A percentile compares a stretch with the other conserved stretches of the same genome.
phyloP scores from a whole-genome alignment of 2,329 filamentous ascomycete genomes.

The Claviceps digitariae region DNA sequence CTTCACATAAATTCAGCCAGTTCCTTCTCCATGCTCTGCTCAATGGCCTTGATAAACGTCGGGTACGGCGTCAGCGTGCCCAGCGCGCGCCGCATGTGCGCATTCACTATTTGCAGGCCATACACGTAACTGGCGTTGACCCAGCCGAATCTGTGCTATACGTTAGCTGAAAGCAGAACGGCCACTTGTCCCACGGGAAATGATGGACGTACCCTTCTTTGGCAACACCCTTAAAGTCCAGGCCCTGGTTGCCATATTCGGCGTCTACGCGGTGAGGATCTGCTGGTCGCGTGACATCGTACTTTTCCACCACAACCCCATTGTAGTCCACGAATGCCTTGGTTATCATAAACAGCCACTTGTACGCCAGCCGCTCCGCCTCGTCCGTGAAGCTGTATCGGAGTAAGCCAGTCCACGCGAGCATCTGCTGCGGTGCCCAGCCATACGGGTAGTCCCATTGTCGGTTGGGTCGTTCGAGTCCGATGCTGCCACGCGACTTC shows the following conservation, averaged over 20 bases:
- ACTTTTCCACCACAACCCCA: constrained; percentile 96
- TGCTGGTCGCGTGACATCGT: constrained; percentile 81
- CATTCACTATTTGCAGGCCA: constrained; percentile 75
- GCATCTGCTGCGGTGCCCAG: constrained; percentile 97
- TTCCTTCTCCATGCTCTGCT: constrained; percentile 39
- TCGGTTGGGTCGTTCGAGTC: constrained; percentile 75
- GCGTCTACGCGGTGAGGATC: constrained; percentile 91
- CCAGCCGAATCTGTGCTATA: constrained; percentile 73
- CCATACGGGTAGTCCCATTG: constrained; percentile 99
- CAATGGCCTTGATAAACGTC: constrained; percentile 59
- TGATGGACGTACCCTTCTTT: constrained; percentile 69
- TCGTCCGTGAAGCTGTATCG: constrained; percentile 88
- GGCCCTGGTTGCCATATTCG: constrained; percentile 94
- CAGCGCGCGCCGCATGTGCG: constrained; percentile 78
- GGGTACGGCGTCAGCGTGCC: constrained; percentile 81
- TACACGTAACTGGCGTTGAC: constrained; percentile 97
- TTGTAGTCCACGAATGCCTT: constrained; percentile 98
- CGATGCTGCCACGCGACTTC: constrained; percentile 68
- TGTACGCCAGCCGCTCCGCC: constrained; percentile 79
- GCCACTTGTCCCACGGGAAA: too few relatives aligned
- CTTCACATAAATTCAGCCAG: constrained; percentile 26
- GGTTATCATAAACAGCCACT: constrained; percentile 97
- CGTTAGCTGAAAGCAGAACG: not conserved
- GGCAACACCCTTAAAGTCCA: constrained; percentile 89
- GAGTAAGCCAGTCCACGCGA: constrained; percentile 86